Conservation (phyloP, 306 rosid species). For the Ammopiptanthus mongolicus region DNA sequence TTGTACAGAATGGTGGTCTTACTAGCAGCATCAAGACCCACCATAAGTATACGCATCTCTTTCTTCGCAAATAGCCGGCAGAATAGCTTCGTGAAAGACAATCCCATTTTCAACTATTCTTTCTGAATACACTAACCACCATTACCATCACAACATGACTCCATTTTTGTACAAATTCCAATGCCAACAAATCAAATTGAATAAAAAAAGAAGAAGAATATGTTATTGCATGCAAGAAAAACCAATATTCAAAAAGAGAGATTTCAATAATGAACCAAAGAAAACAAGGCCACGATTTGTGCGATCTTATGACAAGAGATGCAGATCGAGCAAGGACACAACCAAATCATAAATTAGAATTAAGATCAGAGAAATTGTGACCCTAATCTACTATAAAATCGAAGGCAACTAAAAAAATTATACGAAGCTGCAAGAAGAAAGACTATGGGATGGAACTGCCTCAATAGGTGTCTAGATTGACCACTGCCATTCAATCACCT, state of each 20-base stretch:
- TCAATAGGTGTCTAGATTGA: too few relatives aligned
- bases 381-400: neutral
- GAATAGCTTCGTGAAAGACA: conserved; percentile 88
- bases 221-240: neutral
- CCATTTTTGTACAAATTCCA: neutral
- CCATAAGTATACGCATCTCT: conserved; percentile 98
- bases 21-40: conserved; percentile 98
- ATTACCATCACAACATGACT: neutral
- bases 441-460: too few relatives aligned
- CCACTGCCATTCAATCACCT: too few relatives aligned
- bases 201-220: neutral
- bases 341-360: neutral
- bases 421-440: neutral
- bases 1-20: conserved; percentile 91
- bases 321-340: conserved; percentile 23
- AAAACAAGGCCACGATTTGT: too few relatives aligned
- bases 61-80: conserved; percentile 92
- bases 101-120: conserved; percentile 68
- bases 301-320: conserved; percentile 1
- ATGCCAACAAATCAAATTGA: conserved; percentile 1
- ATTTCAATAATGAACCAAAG: too few relatives aligned
- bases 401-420: neutral
- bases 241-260: neutral
- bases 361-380: neutral
- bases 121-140: conserved; percentile 16